Evolutionary conservation across 2,329 filamentous ascomycete genomes (phyloP).

Genomic region (Fusarium veterinarium): DNA sequence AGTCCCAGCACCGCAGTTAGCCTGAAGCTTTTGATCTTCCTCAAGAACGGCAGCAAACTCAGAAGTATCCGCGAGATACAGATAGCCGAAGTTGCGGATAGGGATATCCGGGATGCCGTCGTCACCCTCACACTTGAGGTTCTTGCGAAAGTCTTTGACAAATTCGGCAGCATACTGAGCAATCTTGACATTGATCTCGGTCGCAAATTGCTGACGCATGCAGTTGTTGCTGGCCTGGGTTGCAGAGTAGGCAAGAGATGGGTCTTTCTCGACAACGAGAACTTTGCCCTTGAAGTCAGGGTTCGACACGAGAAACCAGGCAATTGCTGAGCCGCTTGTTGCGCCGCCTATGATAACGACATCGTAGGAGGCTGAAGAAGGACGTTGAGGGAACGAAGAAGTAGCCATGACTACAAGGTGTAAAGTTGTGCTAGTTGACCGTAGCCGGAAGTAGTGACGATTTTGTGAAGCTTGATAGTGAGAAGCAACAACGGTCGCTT

Average conservation of each 20-base stretch:
- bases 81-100: conserved; percentile 18
- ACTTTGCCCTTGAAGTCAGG: conserved; percentile 14
- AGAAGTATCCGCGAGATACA: conserved; percentile 14
- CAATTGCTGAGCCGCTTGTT: conserved; percentile 23
- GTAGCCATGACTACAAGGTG: background rate
- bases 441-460: accelerated
- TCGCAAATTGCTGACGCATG: conserved; percentile 26
- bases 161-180: conserved; percentile 19
- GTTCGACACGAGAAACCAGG: conserved; percentile 20
- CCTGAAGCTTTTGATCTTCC: conserved; percentile 16
- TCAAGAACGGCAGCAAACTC: conserved; percentile 2
- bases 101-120: conserved; percentile 3
- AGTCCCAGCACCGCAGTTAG: conserved; percentile 3
- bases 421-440: too few species aligned
- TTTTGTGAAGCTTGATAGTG: background rate
- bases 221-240: conserved; percentile 27
- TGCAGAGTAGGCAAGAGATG: conserved; percentile 7
- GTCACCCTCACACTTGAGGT: background rate
- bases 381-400: background rate
- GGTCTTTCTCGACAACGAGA: conserved; percentile 15
- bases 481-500: too few species aligned
- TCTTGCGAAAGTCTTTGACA: conserved; percentile 14
- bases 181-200: conserved; percentile 20
- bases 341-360: conserved; percentile 15
- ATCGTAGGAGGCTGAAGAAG: background rate